A percentile compares a stretch with the other conserved stretches of the same genome.
Evolutionary conservation across 768 basidiomycete genomes (phyloP).

Genomic region (Terana coerulea): DNA sequence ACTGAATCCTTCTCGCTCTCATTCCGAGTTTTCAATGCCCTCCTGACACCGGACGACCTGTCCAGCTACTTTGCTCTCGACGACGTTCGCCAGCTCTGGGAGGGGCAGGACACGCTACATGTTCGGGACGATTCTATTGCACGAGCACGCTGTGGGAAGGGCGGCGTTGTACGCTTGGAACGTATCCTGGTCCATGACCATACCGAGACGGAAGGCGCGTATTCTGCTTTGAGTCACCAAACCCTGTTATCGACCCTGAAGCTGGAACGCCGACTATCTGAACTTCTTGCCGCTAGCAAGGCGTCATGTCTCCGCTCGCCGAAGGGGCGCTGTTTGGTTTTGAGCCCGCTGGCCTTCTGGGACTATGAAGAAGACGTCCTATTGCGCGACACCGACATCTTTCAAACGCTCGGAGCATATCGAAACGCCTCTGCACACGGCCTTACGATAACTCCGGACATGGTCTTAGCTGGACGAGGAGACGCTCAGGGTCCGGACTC

Average conservation of each 20-base stretch:
- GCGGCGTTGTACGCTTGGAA: slow-evolving; percentile 72
- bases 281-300: slow-evolving; percentile 36
- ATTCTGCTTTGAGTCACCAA: slow-evolving; percentile 46
- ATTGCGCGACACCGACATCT: slow-evolving; percentile 49
- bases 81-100: slow-evolving; percentile 73
- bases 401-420: slow-evolving; percentile 51
- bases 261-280: slow-evolving; percentile 56
- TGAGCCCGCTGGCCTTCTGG: slow-evolving; percentile 80
- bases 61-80: slow-evolving; percentile 52
- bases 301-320: slow-evolving; percentile 52
- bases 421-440: slow-evolving; percentile 58
- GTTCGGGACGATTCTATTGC: slow-evolving; percentile 68
- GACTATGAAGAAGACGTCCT: slow-evolving; percentile 53
- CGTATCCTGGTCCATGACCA: slow-evolving; percentile 67
- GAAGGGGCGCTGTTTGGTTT: slow-evolving; percentile 57
- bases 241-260: slow-evolving; percentile 62
- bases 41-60: slow-evolving; percentile 49
- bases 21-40: slow-evolving; percentile 57
- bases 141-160: slow-evolving; percentile 65
- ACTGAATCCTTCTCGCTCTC: slow-evolving; percentile 52
- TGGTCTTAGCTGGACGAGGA: slow-evolving; percentile 74
- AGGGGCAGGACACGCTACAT: slow-evolving; percentile 57
- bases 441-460: slow-evolving; percentile 62
- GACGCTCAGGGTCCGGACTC: slow-evolving; percentile 43
- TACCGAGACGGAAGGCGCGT: slow-evolving; percentile 28